A percentile compares a stretch with the other conserved stretches of the same genome.
Evolutionary conservation across 306 rosid genomes (phyloP).

Genomic region (Casuarina equisetifolia): DNA sequence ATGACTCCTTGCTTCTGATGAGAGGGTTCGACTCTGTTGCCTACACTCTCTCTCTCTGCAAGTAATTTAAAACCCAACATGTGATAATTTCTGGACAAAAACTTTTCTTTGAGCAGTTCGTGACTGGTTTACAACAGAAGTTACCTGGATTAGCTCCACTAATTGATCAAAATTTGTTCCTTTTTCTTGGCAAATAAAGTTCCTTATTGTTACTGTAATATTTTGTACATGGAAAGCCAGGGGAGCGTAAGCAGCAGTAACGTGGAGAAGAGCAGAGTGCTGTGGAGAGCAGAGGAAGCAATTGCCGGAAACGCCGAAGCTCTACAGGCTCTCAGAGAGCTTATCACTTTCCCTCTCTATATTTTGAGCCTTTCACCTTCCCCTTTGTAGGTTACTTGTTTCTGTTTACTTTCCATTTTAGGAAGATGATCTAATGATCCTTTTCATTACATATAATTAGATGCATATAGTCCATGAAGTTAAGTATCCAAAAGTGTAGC

Average conservation of each 20-base stretch:
- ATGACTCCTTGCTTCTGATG: conserved; percentile 66
- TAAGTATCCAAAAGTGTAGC: too few relatives aligned
- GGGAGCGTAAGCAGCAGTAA: conserved; percentile 21
- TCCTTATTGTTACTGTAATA: not conserved
- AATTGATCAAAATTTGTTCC: not conserved
- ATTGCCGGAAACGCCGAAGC: conserved; percentile 75
- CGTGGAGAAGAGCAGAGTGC: not conserved
- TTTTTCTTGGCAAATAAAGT: too few relatives aligned
- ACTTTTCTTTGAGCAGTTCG: not conserved
- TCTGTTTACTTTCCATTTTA: too few relatives aligned
- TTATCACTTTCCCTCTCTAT: conserved; percentile 55
- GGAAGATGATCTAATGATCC: too few relatives aligned
- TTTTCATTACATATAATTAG: too few relatives aligned
- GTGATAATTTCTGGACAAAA: not conserved
- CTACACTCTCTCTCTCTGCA: conserved; percentile 63
- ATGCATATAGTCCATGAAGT: too few relatives aligned
- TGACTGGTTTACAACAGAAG: not conserved
- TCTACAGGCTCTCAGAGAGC: conserved; percentile 73
- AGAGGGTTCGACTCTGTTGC: conserved; percentile 90
- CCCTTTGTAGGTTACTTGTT: too few relatives aligned
- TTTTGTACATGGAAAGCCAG: conserved; percentile 33
- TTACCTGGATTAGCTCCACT: not conserved
- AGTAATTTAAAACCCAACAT: not conserved
- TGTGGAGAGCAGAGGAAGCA: conserved; percentile 72
- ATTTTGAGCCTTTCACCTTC: too few relatives aligned